These are phyloP conservation scores for Corymbia citriodora DNA, from an alignment of 441 rosid species.

Conservation along the genomic window DNA sequence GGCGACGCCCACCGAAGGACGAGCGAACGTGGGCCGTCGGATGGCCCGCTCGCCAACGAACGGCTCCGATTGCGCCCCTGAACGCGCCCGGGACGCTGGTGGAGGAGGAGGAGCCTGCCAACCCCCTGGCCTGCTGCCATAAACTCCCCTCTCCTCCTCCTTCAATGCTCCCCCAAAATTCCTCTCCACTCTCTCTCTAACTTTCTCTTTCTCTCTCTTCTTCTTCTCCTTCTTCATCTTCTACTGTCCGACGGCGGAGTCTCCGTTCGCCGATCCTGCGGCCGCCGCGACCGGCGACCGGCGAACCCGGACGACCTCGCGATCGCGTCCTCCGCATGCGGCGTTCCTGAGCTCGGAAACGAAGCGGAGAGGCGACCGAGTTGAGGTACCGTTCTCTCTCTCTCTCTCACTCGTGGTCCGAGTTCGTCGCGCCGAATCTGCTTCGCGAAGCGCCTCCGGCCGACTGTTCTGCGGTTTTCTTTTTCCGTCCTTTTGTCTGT, in stretches of 20 bases:
- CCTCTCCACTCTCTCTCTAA: not conserved
- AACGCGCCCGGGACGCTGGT: not conserved
- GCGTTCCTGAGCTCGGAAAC: not conserved
- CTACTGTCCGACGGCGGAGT: not conserved
- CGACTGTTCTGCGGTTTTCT: not conserved
- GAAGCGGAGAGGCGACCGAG: not conserved
- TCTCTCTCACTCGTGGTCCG: not conserved
- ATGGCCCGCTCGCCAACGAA: not conserved
- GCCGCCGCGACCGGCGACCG: not conserved
- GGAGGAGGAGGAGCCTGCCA: not conserved
- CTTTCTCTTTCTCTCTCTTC: not conserved
- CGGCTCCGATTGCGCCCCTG: not conserved
- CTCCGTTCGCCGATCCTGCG: not conserved
- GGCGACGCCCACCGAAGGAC: not conserved
- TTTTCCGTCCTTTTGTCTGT: not conserved
- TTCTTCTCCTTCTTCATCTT: not conserved
- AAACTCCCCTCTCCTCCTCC: not conserved
- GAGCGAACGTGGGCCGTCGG: not conserved
- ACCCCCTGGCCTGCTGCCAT: not conserved
- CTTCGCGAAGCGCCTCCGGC: not conserved
- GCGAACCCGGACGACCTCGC: accelerated
- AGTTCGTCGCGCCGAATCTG: not conserved
- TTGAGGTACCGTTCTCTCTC: not conserved
- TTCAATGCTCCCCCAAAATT: not conserved
- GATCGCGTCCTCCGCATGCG: not conserved